Evolutionary conservation across 371 early-diverging fungal species (phyloP), one percentile per base, ranked within the genome.

Genomic region (Mortierella polycephala): DNA sequence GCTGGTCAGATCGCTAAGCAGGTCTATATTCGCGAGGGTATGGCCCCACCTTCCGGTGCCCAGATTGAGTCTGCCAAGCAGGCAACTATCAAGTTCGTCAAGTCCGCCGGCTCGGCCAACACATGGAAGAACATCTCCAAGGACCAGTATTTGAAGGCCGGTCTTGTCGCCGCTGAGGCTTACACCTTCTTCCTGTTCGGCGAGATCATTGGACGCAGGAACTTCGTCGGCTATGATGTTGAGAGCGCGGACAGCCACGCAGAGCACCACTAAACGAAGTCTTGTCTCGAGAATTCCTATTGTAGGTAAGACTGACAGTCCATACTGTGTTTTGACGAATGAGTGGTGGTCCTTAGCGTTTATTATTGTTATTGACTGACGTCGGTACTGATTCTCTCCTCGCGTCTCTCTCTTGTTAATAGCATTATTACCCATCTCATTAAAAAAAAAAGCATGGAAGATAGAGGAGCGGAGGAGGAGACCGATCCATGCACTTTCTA

Each of bases 151-250:
- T 60, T 79, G 57, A 65, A 66, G 67, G 89, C 86, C 70, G 84
- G 88, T 70, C 84, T 89, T 67, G 84, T 89, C 41, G 87, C 86
- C 62, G 89, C 89, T 65, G 89, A 92, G 75, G 83, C 89, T 56
- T 86, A 87, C 84, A 86, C 89, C 62, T 92, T 92, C 81, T 92
- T 90, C 88, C 81, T 90, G 58, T 66, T 92, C 60, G 92, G 92
- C 72, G 92, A 92, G 83, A 88, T 92, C 70, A 83, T 90, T 74
- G 92, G 92, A 66, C 89, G 92, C 70, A 86, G 91, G 83, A 90
- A 86, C 85, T 77, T 92, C 75, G 83, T 92, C 73, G 92, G 92
- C 56, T 92, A 92, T 64, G 83, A 87, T 62, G 90, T 90, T 80
- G 64, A 87, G 81, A 75, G 86, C 69, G 88, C 82, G 45, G 85